Evolutionary conservation across 2,329 filamentous ascomycete genomes (phyloP), one percentile per base, ranked within the genome.

Genomic region (Cladobotryum protrusum): DNA sequence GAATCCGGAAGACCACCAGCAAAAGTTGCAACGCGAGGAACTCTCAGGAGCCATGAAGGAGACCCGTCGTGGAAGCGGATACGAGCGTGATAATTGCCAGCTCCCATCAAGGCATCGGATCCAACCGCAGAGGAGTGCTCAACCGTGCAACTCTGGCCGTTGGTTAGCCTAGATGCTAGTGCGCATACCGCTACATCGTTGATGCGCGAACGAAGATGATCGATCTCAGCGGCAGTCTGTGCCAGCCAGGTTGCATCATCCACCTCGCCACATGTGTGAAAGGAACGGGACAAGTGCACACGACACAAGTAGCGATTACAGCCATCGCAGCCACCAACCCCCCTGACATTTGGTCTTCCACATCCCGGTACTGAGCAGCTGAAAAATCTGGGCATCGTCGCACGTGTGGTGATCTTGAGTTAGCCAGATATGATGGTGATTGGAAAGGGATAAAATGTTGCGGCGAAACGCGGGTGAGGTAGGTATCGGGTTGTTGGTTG

Each of bases 51-150:
- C 62, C 60, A 64, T 2, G 59, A 54, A 3, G 51, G 39, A 29
- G 58, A 59, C 2, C 58, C 58, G 24, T 63, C 57, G 3, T 52
- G n/a, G 33, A 65, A 65, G 44, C 54, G 56, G 48, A 65, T 57
- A 39, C 61, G 57, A 36, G 55, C 61, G 43, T 64, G 60, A 42
- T 61, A 63, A 54, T 62, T 64, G 45, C 59, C 59, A 41, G 52
- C 39, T 18, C 62, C 62, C 53, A 54, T 63, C 5, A 63, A 52
- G 43, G 59, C 52, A 43, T 43, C 55, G 11, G 18, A 13, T 17
- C 54, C 54, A 15, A 54, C 46, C 14, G 50, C 48, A 8, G 47
- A 48, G 34, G 50, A 39, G 36, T 56, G 34, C 15, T 56, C 52
- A 12, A 57, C 44, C 15, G 5, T 50, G 36, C 56, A 58, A 33